Evolutionary conservation across 345 rosid genomes (phyloP).

Genomic region (Boechera retrofracta): DNA sequence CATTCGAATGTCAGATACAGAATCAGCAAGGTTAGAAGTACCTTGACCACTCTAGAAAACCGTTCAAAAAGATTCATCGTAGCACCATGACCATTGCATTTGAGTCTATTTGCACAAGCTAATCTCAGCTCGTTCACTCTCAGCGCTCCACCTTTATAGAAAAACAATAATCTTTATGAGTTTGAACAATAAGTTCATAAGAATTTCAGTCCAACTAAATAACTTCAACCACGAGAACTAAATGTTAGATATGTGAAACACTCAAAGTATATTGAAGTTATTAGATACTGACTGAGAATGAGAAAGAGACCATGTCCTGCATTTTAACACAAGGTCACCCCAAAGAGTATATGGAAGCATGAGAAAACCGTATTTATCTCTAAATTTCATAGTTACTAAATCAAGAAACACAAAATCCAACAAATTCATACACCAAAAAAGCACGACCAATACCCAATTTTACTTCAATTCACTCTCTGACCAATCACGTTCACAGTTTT

Average conservation of each 20-base stretch:
- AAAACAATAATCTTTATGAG: slow-evolving; percentile 7
- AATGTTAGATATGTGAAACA: background rate
- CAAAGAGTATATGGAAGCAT: background rate
- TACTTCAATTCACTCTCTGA: slow-evolving; percentile 14
- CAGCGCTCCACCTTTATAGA: slow-evolving; percentile 40
- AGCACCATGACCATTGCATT: slow-evolving; percentile 57
- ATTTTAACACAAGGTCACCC: background rate
- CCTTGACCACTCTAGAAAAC: slow-evolving; percentile 77
- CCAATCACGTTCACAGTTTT: slow-evolving; percentile 9
- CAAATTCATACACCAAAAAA: background rate
- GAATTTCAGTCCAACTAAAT: background rate
- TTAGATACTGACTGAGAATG: background rate
- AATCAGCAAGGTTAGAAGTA: slow-evolving; percentile 28
- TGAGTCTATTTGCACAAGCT: slow-evolving; percentile 47
- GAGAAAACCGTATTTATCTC: slow-evolving; percentile 2
- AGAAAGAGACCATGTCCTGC: background rate
- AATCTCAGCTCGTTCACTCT: slow-evolving; percentile 49
- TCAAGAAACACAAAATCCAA: background rate
- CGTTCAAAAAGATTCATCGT: slow-evolving; percentile 76
- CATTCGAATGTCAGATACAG: background rate
- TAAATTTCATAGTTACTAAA: background rate
- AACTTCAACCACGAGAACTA: background rate
- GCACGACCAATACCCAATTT: background rate
- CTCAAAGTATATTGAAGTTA: background rate
- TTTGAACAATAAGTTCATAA: background rate